Percentiles rank a stretch among this genome's conserved stretches.
Evolutionary conservation across 495 filamentous ascomycete species (phyloP).

Genomic region (Mytilinidion resinicola): DNA sequence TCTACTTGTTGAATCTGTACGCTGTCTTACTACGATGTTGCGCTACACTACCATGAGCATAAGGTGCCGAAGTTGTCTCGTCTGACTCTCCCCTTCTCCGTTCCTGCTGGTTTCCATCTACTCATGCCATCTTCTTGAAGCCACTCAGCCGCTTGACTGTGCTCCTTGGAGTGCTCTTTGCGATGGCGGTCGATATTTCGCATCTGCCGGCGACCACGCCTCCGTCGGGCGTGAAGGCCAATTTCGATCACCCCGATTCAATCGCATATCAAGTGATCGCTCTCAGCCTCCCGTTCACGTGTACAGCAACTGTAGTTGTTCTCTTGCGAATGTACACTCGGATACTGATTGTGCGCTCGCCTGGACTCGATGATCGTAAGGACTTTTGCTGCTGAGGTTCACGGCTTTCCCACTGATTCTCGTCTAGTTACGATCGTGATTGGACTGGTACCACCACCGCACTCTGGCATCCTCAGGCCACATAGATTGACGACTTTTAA

Average conservation of each 20-base stretch:
- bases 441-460: neutral
- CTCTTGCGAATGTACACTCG: neutral
- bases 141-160: too few relatives aligned
- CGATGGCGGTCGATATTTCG: neutral
- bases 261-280: conserved; percentile 5
- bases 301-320: neutral
- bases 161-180: neutral
- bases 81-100: too few relatives aligned
- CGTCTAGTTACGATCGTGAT: neutral
- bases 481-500: too few relatives aligned
- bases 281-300: neutral
- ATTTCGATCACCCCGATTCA: neutral
- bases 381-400: neutral
- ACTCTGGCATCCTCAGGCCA: too few relatives aligned
- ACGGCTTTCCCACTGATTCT: neutral
- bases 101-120: neutral
- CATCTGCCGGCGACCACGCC: neutral
- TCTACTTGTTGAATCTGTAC: too few relatives aligned
- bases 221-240: neutral
- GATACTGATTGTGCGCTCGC: neutral
- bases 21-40: too few relatives aligned
- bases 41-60: too few relatives aligned
- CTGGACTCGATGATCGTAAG: conserved; percentile 1
- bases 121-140: neutral
- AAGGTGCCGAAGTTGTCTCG: too few relatives aligned